phyloP scores from a whole-genome alignment of 192 early-diverging fungal genomes.

The Linnemannia elongata region DNA sequence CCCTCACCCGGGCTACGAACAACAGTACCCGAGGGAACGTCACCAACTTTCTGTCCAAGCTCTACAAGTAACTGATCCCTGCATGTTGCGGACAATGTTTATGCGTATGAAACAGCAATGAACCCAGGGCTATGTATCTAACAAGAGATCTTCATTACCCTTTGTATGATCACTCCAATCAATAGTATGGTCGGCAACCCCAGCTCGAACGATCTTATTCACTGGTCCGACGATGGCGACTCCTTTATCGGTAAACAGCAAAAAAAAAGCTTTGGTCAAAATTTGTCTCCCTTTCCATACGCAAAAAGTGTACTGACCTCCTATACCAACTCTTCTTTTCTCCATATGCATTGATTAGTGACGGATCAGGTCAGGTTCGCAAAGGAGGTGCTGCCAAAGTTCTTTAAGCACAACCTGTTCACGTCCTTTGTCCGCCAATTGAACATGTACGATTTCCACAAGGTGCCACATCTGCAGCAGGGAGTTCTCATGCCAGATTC shows the following conservation, averaged over 20 bases:
- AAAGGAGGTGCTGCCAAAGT: conserved; percentile 83
- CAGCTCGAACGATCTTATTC: conserved; percentile 83
- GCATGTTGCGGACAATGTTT: background rate
- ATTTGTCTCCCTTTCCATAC: background rate
- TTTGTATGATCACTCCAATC: too few relatives aligned
- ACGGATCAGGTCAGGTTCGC: conserved; percentile 84
- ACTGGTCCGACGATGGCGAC: conserved; percentile 88
- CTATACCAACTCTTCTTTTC: too few relatives aligned
- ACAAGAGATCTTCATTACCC: background rate
- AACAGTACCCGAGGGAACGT: conserved; percentile 37
- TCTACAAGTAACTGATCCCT: conserved; percentile 37
- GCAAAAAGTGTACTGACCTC: background rate
- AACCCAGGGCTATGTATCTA: background rate
- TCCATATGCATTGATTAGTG: conserved; percentile 47
- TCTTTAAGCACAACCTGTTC: conserved; percentile 95
- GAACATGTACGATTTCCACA: conserved; percentile 99
- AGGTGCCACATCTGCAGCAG: conserved; percentile 93
- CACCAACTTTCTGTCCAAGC: conserved; percentile 34
- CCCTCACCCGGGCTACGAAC: conserved; percentile 23
- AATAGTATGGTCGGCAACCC: conserved; percentile 91
- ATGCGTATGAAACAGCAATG: background rate
- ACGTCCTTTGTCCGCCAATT: conserved; percentile 92
- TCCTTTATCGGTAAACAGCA: conserved; percentile 79
- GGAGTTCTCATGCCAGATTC: conserved; percentile 85
- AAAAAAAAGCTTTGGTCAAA: background rate